Base-by-base conservation (phyloP, 495 filamentous ascomycete species). In the Podospora pseudoanserina region DNA sequence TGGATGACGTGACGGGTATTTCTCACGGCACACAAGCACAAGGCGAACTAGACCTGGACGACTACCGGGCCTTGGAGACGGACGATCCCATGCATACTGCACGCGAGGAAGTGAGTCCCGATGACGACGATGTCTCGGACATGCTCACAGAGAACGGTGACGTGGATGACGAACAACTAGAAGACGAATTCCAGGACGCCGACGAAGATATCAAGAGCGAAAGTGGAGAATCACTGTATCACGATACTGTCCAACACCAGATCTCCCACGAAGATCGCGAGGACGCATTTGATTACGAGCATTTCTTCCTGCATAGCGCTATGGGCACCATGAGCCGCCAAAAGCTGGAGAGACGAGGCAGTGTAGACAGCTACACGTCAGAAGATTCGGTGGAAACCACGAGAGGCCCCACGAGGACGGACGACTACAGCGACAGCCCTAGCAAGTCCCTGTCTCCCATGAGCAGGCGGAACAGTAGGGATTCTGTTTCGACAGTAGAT, bases 201-300 rank as follows among this genome's bases (percentile, higher is more conserved):
- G 66, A 76, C 9, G 69, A 73, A 34, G 81, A 80, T 44, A 70
- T 71, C 28, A 77, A 75, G 68, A 84, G 82, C 68, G 79, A 84
- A 65, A 83, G 82, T 72, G 84, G 79, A 18, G 85, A 83, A 20
- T 84, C 86, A n/a, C 70, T 82, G 13, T 87, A 88, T 72, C 83
- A 87, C 72, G 88, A 90, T 67, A 77, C 84, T 3, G 69, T 83
- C 28, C 79, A 83, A 64, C 79, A 79, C 53, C 80, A 78, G 39
- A 74, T 87, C 15, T 86, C 84, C 4, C 95, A 99, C 73, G 95
- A 99, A 80, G 94, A 98, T 77, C 91, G 95, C 18, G 90, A 94
- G 71, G 95, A 99, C 75, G 95, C 95, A 6, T 99, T 99, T 76
- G 95, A 97, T 75, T 99, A 99, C 70, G 92, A 98, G 74, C 87